Evolutionary conservation across 805 yeast species (phyloP).

Genomic region (Candida odintsovae): DNA sequence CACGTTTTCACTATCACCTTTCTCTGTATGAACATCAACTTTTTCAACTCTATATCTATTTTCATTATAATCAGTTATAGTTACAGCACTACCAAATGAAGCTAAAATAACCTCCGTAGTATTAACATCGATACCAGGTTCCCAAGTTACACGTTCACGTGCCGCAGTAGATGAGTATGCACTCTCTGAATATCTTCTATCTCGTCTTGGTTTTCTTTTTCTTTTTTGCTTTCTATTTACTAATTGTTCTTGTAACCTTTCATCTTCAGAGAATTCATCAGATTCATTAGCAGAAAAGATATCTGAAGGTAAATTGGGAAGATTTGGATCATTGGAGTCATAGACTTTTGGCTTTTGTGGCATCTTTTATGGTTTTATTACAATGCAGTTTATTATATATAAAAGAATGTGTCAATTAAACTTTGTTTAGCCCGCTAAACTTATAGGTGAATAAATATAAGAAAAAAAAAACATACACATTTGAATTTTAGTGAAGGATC

Average conservation of each 20-base stretch:
- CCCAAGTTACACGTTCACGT: conserved; percentile 44
- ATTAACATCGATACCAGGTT: conserved; percentile 51
- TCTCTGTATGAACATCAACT: conserved; percentile 28
- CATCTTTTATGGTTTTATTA: background rate
- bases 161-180: conserved; percentile 29
- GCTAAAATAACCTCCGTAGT: conserved; percentile 46
- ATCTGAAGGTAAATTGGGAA: conserved; percentile 33
- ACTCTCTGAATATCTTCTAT: conserved; percentile 30
- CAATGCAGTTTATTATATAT: no score
- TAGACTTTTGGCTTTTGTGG: conserved; percentile 14
- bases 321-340: conserved; percentile 37
- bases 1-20: background rate
- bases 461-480: no score
- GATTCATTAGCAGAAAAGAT: conserved; percentile 17
- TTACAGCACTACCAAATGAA: conserved; percentile 47
- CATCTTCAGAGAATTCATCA: conserved; percentile 19
- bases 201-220: conserved; percentile 5
- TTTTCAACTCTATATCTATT: conserved; percentile 38
- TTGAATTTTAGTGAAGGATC: no score
- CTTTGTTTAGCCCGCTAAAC: no score
- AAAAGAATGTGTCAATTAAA: background rate
- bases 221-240: conserved; percentile 3
- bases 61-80: conserved; percentile 46
- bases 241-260: background rate
- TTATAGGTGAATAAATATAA: no score